phyloP scores from a whole-genome alignment of 2,329 filamentous ascomycete genomes.

The Penicillium janthinellum region DNA sequence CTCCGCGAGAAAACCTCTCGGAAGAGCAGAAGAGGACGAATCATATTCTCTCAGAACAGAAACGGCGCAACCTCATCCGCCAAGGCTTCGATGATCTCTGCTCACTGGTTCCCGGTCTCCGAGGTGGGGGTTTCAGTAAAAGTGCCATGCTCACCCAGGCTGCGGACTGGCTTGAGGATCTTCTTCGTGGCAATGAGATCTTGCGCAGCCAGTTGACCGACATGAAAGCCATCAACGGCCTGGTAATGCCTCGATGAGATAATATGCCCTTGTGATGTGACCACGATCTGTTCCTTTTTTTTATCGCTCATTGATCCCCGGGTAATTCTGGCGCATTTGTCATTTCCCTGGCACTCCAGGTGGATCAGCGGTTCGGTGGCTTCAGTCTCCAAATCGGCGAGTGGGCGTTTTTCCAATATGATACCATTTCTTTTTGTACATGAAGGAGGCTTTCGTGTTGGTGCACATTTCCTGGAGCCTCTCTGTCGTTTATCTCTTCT shows the following conservation, averaged over 20 bases:
- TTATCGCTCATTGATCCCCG: not conserved
- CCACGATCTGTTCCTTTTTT: slow-evolving; percentile 17
- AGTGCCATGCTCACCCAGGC: slow-evolving; percentile 75
- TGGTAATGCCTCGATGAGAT: slow-evolving; percentile 39
- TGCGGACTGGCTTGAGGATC: slow-evolving; percentile 74
- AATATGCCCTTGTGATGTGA: slow-evolving; percentile 19
- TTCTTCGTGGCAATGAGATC: slow-evolving; percentile 68
- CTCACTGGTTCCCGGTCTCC: slow-evolving; percentile 72
- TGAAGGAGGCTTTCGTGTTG: not conserved
- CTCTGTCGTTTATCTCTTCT: not conserved
- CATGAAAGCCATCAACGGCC: slow-evolving; percentile 43
- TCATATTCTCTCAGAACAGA: slow-evolving; percentile 85
- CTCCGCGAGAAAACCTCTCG: slow-evolving; percentile 62
- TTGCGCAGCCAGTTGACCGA: slow-evolving; percentile 58
- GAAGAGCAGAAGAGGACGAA: slow-evolving; percentile 84
- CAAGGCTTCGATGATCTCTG: slow-evolving; percentile 81
- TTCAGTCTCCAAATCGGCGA: slow-evolving; percentile 12
- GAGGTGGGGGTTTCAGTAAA: slow-evolving; percentile 77
- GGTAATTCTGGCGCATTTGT: slow-evolving; percentile 7
- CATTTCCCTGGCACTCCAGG: slow-evolving; percentile 18
- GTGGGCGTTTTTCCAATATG: slow-evolving; percentile 29
- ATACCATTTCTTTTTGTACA: slow-evolving; percentile 21
- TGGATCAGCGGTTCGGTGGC: slow-evolving; percentile 29
- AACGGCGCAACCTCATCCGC: slow-evolving; percentile 78
- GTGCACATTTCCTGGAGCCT: not conserved